Evolutionary conservation across 2,329 filamentous ascomycete species (phyloP).

Genomic region (Aspergillus clavatus): DNA sequence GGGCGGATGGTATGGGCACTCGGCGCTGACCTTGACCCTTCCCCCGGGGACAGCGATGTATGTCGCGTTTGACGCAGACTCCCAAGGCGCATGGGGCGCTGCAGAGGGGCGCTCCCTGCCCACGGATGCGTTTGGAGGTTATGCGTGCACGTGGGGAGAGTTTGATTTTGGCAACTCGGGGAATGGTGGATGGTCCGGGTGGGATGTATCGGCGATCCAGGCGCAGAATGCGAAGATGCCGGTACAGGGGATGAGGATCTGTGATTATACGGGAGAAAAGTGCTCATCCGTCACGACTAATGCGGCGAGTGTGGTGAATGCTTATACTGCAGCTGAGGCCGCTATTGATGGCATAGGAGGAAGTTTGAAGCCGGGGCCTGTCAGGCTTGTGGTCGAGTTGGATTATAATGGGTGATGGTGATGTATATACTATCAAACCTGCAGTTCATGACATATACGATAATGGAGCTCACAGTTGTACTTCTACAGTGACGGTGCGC

Average conservation of each 20-base stretch:
- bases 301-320: constrained; percentile 26
- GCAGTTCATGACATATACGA: too few species aligned
- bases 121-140: constrained; percentile 23
- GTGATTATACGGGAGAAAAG: constrained; percentile 18
- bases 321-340: constrained; percentile 27
- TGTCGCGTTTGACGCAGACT: constrained; percentile 34
- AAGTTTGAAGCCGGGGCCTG: too few species aligned
- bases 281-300: constrained; percentile 30
- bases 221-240: constrained; percentile 27
- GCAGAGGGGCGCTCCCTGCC: constrained; percentile 24
- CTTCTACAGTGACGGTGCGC: too few species aligned
- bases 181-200: constrained; percentile 31
- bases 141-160: constrained; percentile 33
- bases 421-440: too few species aligned
- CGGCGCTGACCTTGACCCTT: constrained; percentile 30
- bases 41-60: constrained; percentile 32
- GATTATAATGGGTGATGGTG: too few species aligned
- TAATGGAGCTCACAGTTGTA: too few species aligned
- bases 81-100: constrained; percentile 33
- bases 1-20: constrained; percentile 34
- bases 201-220: constrained; percentile 33
- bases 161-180: constrained; percentile 29
- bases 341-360: constrained; percentile 32
- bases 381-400: too few species aligned
- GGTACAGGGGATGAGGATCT: constrained; percentile 37